A percentile compares a stretch with the other conserved stretches of the same genome.
Evolutionary conservation across 257 asterid species (phyloP).

Genomic region (Lycium barbarum): DNA sequence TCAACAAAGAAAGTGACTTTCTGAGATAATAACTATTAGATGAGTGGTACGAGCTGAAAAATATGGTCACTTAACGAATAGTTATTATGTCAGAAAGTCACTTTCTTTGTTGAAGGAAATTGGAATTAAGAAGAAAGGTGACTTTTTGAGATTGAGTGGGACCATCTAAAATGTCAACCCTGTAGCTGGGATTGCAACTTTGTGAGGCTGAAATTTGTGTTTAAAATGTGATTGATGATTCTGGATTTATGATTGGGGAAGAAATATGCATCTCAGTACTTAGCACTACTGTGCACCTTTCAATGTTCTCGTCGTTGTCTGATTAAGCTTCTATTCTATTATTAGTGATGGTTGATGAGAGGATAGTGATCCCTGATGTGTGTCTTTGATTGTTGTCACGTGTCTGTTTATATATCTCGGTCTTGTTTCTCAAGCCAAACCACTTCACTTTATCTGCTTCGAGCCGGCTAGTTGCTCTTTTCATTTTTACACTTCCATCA

Average conservation of each 20-base stretch:
- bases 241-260: not conserved
- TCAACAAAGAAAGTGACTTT: too few relatives aligned
- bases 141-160: too few relatives aligned
- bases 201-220: not conserved
- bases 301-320: not conserved
- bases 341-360: not conserved
- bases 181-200: not conserved
- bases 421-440: not conserved
- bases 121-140: too few relatives aligned
- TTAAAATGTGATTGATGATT: not conserved
- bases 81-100: not conserved
- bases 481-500: not conserved
- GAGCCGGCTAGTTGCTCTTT: not conserved
- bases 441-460: not conserved
- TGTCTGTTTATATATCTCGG: not conserved
- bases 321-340: not conserved
- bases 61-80: too few relatives aligned
- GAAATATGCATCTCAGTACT: not conserved
- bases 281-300: not conserved
- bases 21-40: too few relatives aligned
- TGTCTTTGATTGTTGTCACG: not conserved
- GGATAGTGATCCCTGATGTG: not conserved
- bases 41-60: too few relatives aligned
- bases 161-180: too few relatives aligned
- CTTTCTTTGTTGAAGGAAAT: too few relatives aligned